Conservation (phyloP, 2,329 filamentous ascomycete genomes). For the Colletotrichum higginsianum region DNA sequence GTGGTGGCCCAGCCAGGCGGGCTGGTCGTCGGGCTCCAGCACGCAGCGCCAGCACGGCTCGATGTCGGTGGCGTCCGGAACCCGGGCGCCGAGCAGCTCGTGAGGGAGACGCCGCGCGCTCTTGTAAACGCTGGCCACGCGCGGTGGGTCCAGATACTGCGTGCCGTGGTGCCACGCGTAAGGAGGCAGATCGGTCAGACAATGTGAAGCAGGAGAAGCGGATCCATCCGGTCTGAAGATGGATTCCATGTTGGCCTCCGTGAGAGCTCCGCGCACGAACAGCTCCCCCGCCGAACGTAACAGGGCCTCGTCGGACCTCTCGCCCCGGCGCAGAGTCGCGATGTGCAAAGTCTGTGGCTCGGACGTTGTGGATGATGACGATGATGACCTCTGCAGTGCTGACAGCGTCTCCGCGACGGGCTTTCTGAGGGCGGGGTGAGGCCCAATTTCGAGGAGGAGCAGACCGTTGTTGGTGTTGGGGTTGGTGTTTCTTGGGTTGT, state of each 20-base stretch:
- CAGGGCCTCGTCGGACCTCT: conserved; percentile 12
- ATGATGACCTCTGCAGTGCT: not conserved
- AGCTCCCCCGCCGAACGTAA: conserved; percentile 32
- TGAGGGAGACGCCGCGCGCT: not conserved
- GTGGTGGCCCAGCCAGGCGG: conserved; percentile 15
- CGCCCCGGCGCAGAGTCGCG: conserved; percentile 25
- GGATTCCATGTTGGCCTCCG: not conserved
- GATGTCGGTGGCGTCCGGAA: conserved; percentile 4
- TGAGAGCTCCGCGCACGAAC: conserved; percentile 7
- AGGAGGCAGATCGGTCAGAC: conserved; percentile 13
- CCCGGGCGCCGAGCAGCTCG: conserved; percentile 12
- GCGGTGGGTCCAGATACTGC: not conserved
- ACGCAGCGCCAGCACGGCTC: conserved; percentile 15
- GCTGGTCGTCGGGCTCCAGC: not conserved
- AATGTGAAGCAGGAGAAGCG: not conserved
- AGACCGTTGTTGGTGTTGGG: too few species aligned
- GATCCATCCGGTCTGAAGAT: not conserved
- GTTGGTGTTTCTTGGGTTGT: too few species aligned
- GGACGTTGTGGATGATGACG: not conserved
- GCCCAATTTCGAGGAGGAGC: conserved; percentile 43
- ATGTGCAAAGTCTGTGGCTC: conserved; percentile 6
- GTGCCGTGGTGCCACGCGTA: conserved; percentile 22
- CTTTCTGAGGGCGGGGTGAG: conserved; percentile 43
- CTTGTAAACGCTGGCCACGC: conserved; percentile 8
- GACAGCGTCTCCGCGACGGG: conserved; percentile 39